phyloP scores from a whole-genome alignment of 2,329 filamentous ascomycete species.

The Fusarium sarcochroum region DNA sequence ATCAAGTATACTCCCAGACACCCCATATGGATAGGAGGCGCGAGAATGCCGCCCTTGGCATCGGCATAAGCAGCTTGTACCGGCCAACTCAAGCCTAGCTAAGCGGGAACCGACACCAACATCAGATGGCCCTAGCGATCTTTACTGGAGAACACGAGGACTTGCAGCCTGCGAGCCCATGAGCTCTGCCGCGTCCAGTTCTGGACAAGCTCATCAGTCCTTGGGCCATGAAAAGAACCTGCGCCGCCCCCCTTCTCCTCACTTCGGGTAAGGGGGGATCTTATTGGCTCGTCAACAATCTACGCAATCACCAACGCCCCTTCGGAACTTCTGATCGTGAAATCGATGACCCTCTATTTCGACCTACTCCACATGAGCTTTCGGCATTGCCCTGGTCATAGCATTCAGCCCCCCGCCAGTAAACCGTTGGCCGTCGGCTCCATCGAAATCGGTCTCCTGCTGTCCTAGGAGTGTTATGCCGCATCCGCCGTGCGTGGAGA shows the following conservation, averaged over 20 bases:
- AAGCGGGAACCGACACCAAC: slow-evolving; percentile 40
- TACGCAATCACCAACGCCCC: slow-evolving; percentile 40
- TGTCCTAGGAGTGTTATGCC: slow-evolving; percentile 41
- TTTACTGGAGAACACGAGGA: slow-evolving; percentile 44
- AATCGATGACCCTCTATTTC: slow-evolving; percentile 37
- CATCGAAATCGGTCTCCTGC: slow-evolving; percentile 35
- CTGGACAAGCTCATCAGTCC: slow-evolving; percentile 30
- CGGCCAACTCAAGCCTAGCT: slow-evolving; percentile 30
- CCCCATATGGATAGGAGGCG: slow-evolving; percentile 24
- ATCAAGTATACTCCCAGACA: slow-evolving; percentile 17
- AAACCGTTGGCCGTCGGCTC: slow-evolving; percentile 32
- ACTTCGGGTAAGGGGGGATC: slow-evolving; percentile 49
- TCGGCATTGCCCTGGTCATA: slow-evolving; percentile 34
- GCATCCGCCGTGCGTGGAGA: slow-evolving; percentile 46
- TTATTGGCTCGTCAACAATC: slow-evolving; percentile 47
- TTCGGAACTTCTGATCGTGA: slow-evolving; percentile 42
- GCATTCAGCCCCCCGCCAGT: slow-evolving; percentile 27
- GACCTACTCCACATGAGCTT: slow-evolving; percentile 35
- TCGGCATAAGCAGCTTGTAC: slow-evolving; percentile 36
- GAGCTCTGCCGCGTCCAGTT: slow-evolving; percentile 36
- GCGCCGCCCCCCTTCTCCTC: slow-evolving; percentile 41
- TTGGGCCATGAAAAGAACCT: slow-evolving; percentile 34
- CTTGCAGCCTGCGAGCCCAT: slow-evolving; percentile 39
- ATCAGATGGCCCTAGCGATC: slow-evolving; percentile 34
- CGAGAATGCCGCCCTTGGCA: slow-evolving; percentile 20